Conservation (phyloP, 169 alveolate genomes). For the Plasmodium vivax region DNA sequence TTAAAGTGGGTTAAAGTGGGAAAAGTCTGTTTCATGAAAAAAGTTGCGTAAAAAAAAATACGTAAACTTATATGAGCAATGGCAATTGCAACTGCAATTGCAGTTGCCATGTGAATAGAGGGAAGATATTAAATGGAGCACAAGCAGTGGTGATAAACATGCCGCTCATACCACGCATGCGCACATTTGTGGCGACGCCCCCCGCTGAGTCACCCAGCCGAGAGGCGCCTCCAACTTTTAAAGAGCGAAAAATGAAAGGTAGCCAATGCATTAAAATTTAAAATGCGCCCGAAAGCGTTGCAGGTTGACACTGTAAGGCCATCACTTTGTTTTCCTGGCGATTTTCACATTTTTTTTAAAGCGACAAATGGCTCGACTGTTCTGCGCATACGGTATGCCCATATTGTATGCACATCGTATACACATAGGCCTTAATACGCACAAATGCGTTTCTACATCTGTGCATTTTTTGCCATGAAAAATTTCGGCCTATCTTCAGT, state of each 20-base stretch:
- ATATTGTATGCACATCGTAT: background rate
- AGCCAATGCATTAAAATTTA: background rate
- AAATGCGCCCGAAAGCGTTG: background rate
- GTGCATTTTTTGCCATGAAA: background rate
- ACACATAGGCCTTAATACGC: background rate
- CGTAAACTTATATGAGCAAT: background rate
- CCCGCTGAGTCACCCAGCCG: background rate
- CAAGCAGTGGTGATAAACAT: background rate
- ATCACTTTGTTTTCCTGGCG: background rate
- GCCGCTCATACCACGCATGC: background rate
- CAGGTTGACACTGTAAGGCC: background rate
- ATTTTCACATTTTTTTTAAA: background rate
- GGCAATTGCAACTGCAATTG: background rate
- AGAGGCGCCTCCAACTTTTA: background rate
- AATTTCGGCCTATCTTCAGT: background rate
- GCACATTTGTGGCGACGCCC: background rate
- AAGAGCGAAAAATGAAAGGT: background rate
- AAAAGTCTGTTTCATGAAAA: background rate
- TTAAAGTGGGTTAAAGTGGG: background rate
- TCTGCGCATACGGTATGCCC: background rate
- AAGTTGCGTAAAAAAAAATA: background rate
- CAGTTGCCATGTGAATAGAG: background rate
- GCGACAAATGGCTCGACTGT: background rate
- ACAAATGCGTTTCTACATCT: background rate
- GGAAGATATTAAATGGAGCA: background rate